These are phyloP conservation scores for Ochromonas danica DNA, from an alignment of 108 stramenopile genomes.

Conservation along the genomic window DNA sequence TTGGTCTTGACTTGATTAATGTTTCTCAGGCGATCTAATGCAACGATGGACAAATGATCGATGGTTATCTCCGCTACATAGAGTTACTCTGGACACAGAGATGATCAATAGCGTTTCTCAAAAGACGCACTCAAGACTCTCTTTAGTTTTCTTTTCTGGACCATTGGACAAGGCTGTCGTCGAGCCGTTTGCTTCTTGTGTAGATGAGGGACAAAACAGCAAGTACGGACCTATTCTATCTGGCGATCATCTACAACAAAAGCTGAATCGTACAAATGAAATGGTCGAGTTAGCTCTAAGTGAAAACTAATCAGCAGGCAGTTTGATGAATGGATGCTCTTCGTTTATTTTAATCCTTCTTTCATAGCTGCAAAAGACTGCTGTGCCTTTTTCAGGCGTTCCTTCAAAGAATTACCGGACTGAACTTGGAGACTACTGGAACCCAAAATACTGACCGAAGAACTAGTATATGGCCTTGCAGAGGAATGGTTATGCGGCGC, in stretches of 20 bases:
- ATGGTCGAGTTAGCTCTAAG: too few species aligned
- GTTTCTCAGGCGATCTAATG: constrained; percentile 3
- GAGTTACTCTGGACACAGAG: background rate
- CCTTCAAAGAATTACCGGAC: background rate
- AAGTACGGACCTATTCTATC: background rate
- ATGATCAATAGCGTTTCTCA: background rate
- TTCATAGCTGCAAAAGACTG: background rate
- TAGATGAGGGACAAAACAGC: background rate
- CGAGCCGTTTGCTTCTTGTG: background rate
- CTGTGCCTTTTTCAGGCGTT: background rate
- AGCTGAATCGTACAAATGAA: constrained; percentile 1
- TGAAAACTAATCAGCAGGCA: too few species aligned
- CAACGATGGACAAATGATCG: constrained; percentile 34
- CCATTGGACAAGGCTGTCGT: background rate
- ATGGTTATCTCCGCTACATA: constrained; percentile 24
- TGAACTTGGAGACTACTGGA: background rate
- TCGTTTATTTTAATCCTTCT: background rate
- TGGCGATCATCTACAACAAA: background rate
- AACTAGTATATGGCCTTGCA: too few species aligned
- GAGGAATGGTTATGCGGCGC: too few species aligned
- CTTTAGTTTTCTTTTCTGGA: constrained; percentile 17
- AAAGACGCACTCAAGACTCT: background rate
- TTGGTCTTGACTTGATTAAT: background rate
- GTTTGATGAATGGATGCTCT: too few species aligned
- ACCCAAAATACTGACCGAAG: too few species aligned